Percentiles rank a stretch among this genome's conserved stretches.
phyloP scores from a whole-genome alignment of 2,329 filamentous ascomycete genomes.

The Ophiostoma sp. region DNA sequence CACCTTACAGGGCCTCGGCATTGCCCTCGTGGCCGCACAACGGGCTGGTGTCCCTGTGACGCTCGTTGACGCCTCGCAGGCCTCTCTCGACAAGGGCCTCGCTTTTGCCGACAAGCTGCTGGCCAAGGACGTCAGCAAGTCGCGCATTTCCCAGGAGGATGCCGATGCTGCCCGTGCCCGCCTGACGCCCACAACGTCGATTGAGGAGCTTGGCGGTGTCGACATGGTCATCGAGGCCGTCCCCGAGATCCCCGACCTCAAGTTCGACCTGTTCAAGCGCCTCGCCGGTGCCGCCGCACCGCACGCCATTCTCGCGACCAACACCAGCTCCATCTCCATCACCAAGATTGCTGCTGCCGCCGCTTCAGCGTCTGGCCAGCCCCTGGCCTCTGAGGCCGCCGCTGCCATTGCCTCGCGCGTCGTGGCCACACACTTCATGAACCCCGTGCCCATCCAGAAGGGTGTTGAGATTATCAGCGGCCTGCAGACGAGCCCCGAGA shows the following conservation, averaged over 20 bases:
- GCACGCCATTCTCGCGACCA: constrained; percentile 91
- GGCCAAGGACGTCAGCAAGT: constrained; percentile 87
- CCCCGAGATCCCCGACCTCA: constrained; percentile 85
- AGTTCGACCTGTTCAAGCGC: constrained; percentile 81
- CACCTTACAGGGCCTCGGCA: constrained; percentile 75
- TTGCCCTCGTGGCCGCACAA: constrained; percentile 88
- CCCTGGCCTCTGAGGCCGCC: constrained; percentile 45
- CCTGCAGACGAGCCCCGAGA: constrained; percentile 82
- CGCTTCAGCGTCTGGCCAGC: constrained; percentile 44
- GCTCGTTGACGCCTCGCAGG: constrained; percentile 79
- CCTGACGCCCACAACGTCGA: constrained; percentile 67
- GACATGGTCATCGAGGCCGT: constrained; percentile 99
- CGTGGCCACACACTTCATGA: constrained; percentile 98
- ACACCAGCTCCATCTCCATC: constrained; percentile 98
- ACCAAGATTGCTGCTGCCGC: constrained; percentile 88
- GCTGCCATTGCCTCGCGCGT: constrained; percentile 76
- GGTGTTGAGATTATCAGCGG: constrained; percentile 97
- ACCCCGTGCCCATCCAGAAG: constrained; percentile 94
- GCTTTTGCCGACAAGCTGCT: constrained; percentile 94
- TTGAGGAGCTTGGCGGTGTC: constrained; percentile 76
- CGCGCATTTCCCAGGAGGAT: constrained; percentile 77
- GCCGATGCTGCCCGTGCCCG: constrained; percentile 71
- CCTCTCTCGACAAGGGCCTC: constrained; percentile 83
- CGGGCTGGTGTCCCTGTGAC: constrained; percentile 81
- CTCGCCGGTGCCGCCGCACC: constrained; percentile 78